Conservation (phyloP, 2,329 filamentous ascomycete genomes). For the Fusarium clavum region DNA sequence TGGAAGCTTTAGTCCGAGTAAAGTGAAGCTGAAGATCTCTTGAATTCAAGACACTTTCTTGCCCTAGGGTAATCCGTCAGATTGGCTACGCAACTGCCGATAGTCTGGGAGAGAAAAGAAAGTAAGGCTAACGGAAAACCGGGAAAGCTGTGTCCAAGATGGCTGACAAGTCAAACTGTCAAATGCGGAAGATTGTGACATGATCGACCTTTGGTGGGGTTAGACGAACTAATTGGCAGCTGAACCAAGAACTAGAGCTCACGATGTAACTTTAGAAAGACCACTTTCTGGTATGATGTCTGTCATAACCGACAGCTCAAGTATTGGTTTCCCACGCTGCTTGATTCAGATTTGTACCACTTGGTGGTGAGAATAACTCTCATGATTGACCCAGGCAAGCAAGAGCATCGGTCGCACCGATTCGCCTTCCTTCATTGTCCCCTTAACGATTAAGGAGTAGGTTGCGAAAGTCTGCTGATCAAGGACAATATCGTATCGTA, state of each 20-base stretch:
- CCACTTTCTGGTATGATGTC: slow-evolving; percentile 2
- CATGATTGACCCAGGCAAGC: not conserved
- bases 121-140: slow-evolving; percentile 21
- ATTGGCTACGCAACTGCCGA: slow-evolving; percentile 26
- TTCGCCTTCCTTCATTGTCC: not conserved
- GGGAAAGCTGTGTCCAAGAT: slow-evolving; percentile 7
- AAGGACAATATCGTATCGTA: slow-evolving; percentile 14
- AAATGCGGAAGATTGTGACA: slow-evolving; percentile 22
- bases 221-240: slow-evolving; percentile 10
- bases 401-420: not conserved
- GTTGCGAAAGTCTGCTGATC: not conserved
- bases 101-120: slow-evolving; percentile 11
- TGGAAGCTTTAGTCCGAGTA: slow-evolving; percentile 1
- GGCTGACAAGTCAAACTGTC: slow-evolving; percentile 37
- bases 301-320: slow-evolving; percentile 27
- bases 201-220: slow-evolving; percentile 27
- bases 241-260: slow-evolving; percentile 22
- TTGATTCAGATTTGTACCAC: slow-evolving; percentile 5
- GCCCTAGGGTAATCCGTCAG: not conserved
- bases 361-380: not conserved
- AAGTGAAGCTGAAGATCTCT: not conserved
- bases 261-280: slow-evolving; percentile 24
- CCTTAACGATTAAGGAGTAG: slow-evolving; percentile 3
- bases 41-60: not conserved
- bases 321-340: slow-evolving; percentile 2